Conservation (phyloP, 495 filamentous ascomycete genomes). For the Umbilicaria muhlenbergii region DNA sequence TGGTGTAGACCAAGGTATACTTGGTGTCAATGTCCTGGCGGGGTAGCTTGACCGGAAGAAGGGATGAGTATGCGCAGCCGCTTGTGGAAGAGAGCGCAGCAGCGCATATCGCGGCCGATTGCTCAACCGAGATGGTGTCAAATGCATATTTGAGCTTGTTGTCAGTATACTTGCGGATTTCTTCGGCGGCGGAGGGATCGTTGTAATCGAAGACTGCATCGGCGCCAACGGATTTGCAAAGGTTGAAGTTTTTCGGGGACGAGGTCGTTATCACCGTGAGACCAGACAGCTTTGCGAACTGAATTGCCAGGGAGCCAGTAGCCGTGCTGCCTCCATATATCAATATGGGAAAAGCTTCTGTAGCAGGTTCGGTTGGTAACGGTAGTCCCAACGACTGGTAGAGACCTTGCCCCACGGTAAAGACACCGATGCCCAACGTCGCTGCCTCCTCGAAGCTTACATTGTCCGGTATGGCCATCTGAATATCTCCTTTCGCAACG, state of each 20-base stretch:
- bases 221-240: slow-evolving; percentile 21
- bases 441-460: slow-evolving; percentile 14
- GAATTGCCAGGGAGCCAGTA: slow-evolving; percentile 28
- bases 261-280: slow-evolving; percentile 26
- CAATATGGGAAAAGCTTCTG: slow-evolving; percentile 14
- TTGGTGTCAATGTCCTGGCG: slow-evolving; percentile 13
- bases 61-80: neutral
- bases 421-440: slow-evolving; percentile 12
- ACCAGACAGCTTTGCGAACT: slow-evolving; percentile 25
- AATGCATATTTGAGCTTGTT: slow-evolving; percentile 16
- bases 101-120: neutral
- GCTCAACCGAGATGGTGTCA: slow-evolving; percentile 17
- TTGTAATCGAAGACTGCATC: slow-evolving; percentile 27
- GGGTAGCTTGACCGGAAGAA: slow-evolving; percentile 11
- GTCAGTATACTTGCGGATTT: slow-evolving; percentile 19
- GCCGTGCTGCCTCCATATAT: slow-evolving; percentile 31
- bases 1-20: slow-evolving; percentile 3
- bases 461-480: slow-evolving; percentile 12
- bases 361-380: neutral
- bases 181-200: slow-evolving; percentile 14
- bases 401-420: slow-evolving; percentile 13
- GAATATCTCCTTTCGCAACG: slow-evolving; percentile 12
- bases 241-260: slow-evolving; percentile 23
- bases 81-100: neutral
- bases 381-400: slow-evolving; percentile 11